Conservation (phyloP, 2,329 filamentous ascomycete genomes). For the Claviceps monticola region DNA sequence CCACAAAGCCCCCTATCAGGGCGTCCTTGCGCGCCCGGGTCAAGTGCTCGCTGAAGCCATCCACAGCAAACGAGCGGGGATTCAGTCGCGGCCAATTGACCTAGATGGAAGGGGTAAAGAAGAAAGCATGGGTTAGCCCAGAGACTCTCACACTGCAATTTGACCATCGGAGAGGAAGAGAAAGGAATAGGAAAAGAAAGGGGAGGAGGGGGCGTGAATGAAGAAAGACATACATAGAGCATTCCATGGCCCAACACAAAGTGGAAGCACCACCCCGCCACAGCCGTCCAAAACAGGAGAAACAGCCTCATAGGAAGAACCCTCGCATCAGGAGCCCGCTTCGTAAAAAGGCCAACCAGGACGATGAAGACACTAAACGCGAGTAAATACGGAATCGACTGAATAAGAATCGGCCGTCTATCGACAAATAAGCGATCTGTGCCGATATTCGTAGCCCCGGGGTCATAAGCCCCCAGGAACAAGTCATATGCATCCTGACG, state of each 20-base stretch:
- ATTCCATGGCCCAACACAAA: slow-evolving; percentile 80
- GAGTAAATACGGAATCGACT: slow-evolving; percentile 85
- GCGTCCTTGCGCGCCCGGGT: slow-evolving; percentile 69
- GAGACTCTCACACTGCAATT: neutral
- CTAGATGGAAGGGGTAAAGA: slow-evolving; percentile 28
- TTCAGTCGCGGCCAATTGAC: slow-evolving; percentile 98
- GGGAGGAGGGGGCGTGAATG: neutral
- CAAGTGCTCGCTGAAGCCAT: slow-evolving; percentile 81
- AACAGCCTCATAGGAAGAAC: slow-evolving; percentile 76
- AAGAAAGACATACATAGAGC: slow-evolving; percentile 63
- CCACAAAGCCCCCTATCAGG: slow-evolving; percentile 57
- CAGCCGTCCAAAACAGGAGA: slow-evolving; percentile 59
- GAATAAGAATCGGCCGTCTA: slow-evolving; percentile 71
- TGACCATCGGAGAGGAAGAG: neutral
- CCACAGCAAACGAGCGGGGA: slow-evolving; percentile 69
- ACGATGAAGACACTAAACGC: slow-evolving; percentile 78
- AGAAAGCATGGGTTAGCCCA: neutral
- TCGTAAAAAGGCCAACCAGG: slow-evolving; percentile 59
- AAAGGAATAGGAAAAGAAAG: neutral
- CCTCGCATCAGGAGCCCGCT: slow-evolving; percentile 54
- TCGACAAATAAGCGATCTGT: slow-evolving; percentile 69
- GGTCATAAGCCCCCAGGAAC: slow-evolving; percentile 77
- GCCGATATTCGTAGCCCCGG: slow-evolving; percentile 56
- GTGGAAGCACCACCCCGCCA: slow-evolving; percentile 55
- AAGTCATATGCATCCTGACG: slow-evolving; percentile 92